Evolutionary conservation across 2,329 filamentous ascomycete species (phyloP).

Genomic region (Coniochaeta sp.): DNA sequence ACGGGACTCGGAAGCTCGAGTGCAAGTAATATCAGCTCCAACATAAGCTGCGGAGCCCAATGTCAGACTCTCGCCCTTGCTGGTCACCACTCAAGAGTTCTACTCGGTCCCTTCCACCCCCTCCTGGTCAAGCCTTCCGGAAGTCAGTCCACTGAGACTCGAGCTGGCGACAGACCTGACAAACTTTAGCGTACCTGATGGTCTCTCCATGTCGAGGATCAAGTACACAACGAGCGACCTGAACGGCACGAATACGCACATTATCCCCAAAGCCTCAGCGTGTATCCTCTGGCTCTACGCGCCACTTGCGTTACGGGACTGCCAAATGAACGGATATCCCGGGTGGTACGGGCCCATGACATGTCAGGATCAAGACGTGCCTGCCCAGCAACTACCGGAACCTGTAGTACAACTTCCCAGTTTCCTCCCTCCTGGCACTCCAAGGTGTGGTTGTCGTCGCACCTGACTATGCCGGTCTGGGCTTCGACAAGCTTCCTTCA

Average conservation of each 20-base stretch:
- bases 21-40: neutral
- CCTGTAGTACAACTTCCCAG: neutral
- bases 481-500: neutral
- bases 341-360: constrained; percentile 35
- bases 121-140: neutral
- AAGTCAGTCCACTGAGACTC: neutral
- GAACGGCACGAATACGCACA: constrained; percentile 35
- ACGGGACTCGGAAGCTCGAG: neutral
- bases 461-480: constrained; percentile 1
- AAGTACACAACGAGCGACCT: constrained; percentile 35
- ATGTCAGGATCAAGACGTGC: constrained; percentile 30
- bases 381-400: constrained; percentile 31
- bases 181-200: neutral
- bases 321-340: constrained; percentile 11
- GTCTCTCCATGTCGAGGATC: constrained; percentile 32
- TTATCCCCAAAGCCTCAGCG: constrained; percentile 36
- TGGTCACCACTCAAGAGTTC: neutral
- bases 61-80: neutral
- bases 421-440: neutral
- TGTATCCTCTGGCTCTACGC: constrained; percentile 41
- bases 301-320: constrained; percentile 10
- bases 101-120: neutral
- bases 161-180: neutral
- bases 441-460: neutral
- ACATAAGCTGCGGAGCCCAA: neutral